Base-by-base conservation (phyloP, 805 yeast genomes). In the Scheffersomyces lignosus region DNA sequence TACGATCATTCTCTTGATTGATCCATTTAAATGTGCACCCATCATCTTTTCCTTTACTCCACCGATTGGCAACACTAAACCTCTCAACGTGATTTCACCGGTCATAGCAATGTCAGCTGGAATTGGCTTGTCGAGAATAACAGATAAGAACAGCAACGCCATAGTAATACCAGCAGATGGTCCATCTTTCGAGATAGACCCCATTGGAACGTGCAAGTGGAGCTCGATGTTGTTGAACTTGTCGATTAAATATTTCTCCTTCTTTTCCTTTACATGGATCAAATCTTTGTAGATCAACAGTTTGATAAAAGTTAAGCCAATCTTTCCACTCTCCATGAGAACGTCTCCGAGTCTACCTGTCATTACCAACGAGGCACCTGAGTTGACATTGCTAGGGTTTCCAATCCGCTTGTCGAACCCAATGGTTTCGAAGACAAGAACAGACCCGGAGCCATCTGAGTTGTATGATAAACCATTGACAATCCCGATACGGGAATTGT, bases 381-480 rank as follows among this genome's bases (percentile, higher is more conserved):
- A 45, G 37, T 52, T 31, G 20, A 31, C 36, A 20, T 34, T 73
- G 43, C 48, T 59, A 40, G 47, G 43, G 27, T 45, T 45, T 7
- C 48, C 51, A 20, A 41, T 45, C 17, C 61, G 54, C 4, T 67
- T 68, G 14, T 83, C 83, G 45, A 83, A 76, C 12, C 82, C 79
- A 26, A 86, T 77, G 49, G 88, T 78, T 55, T 89, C 96, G 56
- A 89, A 85, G 12, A 82, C 77, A 34, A 89, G 66, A 1, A 86
- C 79, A 1, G 91, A 82, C 0, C 96, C 96, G 4, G 84, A 79
- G 1, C 96, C 96, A 49, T 83, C 86, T 3, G 88, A 79, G 64
- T 85, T 87, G 59, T 88, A 89, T 2, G 96, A 87, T 41, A 89
- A 66, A 0, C 96, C 97, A 55, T 87, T 87, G 8, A 87, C 96